phyloP scores from a whole-genome alignment of 2,329 filamentous ascomycete species.

The Metarhizium guizhouense region DNA sequence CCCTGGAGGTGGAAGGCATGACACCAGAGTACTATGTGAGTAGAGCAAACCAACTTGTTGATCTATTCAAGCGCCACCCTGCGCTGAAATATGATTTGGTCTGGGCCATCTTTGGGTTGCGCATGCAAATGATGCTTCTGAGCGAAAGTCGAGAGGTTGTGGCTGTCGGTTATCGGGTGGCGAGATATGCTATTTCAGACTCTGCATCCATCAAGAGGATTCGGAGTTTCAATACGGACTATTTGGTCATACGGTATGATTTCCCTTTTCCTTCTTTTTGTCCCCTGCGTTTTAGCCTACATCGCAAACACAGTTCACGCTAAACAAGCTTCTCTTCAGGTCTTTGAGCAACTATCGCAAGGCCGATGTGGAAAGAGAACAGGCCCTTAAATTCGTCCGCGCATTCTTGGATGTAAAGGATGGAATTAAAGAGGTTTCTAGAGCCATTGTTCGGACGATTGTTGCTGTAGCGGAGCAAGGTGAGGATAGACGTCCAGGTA shows the following conservation, averaged over 20 bases:
- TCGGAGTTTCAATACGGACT: slow-evolving; percentile 80
- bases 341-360: slow-evolving; percentile 94
- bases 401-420: slow-evolving; percentile 94
- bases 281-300: neutral
- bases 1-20: slow-evolving; percentile 80
- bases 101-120: slow-evolving; percentile 88
- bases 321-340: slow-evolving; percentile 20
- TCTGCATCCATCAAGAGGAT: slow-evolving; percentile 83
- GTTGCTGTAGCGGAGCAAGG: slow-evolving; percentile 83
- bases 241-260: slow-evolving; percentile 60
- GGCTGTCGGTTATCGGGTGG: slow-evolving; percentile 87
- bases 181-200: slow-evolving; percentile 90
- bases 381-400: slow-evolving; percentile 91
- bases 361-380: slow-evolving; percentile 92
- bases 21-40: slow-evolving; percentile 91
- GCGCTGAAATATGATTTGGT: slow-evolving; percentile 94
- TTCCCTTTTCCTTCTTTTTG: neutral
- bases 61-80: slow-evolving; percentile 87
- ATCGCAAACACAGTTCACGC: neutral
- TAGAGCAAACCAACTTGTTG: slow-evolving; percentile 84
- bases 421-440: slow-evolving; percentile 78
- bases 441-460: slow-evolving; percentile 78
- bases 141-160: slow-evolving; percentile 95
- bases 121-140: slow-evolving; percentile 91
- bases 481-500: slow-evolving; percentile 79